Conservation (phyloP, 371 early-diverging fungal species). For the Haplosporangium sp. region DNA sequence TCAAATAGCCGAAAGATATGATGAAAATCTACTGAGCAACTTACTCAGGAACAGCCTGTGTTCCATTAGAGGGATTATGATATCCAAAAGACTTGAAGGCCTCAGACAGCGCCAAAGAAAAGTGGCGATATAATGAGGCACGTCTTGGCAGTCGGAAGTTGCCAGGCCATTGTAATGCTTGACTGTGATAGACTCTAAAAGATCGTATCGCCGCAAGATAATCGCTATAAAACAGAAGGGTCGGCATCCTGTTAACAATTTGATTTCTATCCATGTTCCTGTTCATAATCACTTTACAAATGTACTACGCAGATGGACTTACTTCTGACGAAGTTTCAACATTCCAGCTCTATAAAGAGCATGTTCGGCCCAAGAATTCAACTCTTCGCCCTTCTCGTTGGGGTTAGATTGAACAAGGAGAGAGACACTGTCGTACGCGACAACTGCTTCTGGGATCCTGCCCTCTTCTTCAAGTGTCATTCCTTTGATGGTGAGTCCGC, state of each 20-base stretch:
- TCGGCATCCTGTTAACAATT: neutral
- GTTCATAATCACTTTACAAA: neutral
- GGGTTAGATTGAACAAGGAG: conserved; percentile 55
- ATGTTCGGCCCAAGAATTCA: conserved; percentile 76
- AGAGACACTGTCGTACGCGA: conserved; percentile 63
- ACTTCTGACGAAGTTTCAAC: conserved; percentile 64
- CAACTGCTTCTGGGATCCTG: conserved; percentile 59
- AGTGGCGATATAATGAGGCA: conserved; percentile 58
- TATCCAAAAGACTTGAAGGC: conserved; percentile 62
- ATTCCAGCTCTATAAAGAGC: conserved; percentile 75
- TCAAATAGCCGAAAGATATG: neutral
- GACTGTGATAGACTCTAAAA: conserved; percentile 65
- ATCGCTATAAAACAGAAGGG: conserved; percentile 7
- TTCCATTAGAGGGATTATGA: conserved; percentile 45
- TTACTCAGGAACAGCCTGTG: conserved; percentile 56
- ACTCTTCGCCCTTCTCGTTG: conserved; percentile 57
- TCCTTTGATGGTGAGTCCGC: conserved; percentile 68
- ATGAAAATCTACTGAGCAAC: neutral
- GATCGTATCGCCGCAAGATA: conserved; percentile 54
- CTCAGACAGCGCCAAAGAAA: conserved; percentile 48
- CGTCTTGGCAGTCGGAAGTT: conserved; percentile 63
- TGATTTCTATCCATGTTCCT: too few relatives aligned
- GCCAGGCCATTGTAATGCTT: conserved; percentile 57
- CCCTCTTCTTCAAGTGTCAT: conserved; percentile 65
- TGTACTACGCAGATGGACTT: conserved; percentile 27